Base-by-base conservation (phyloP, 805 yeast species). In the Kregervanrija fluxuum region DNA sequence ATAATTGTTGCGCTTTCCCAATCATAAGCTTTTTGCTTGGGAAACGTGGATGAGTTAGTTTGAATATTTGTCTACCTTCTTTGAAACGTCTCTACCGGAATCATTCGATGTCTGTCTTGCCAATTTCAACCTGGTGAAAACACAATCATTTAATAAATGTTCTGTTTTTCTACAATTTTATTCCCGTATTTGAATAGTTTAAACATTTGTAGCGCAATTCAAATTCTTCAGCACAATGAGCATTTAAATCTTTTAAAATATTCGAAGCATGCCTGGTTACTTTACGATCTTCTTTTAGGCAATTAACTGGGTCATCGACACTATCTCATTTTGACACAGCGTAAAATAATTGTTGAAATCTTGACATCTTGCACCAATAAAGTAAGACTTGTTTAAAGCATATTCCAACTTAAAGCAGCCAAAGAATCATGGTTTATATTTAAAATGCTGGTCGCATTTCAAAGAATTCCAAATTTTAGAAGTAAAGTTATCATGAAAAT, bases 191-290 rank as follows among this genome's bases (percentile, higher is more conserved):
- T 54, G 77, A 77, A 58, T 80, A 80, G 62, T 85, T 90, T 51
- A 86, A 74, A 62, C 95, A 86, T 59, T 80, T 77, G 75, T 84
- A 86, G 66, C 87, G 95, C 54, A 82, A 68, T 62, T 82, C 79
- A 73, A 86, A 87, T 61, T 81, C 80, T 49, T 79, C 82, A 42
- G 82, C 76, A 64, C 95, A 86, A 67, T 81, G 70, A 56, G 79
- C 77, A 66, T 85, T 86, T 64, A 86, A 69, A 60, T 87, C 95
- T 38, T 73, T 69, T 50, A 86, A 70, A 34, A 86, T 95, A 9
- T 82, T 73, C 36, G 85, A 70, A 30, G 95, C 95, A 67, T 95
- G 87, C 58, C 95, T 71, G 13, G 95, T 87, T 49, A 87, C 95
- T 53, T 93, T 71, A 62, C 95, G 77, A 34, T 95, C 95, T 66